These are phyloP conservation scores for Chrysoporthe austroafricana DNA, from an alignment of 2,329 filamentous ascomycete genomes.

Conservation along the genomic window DNA sequence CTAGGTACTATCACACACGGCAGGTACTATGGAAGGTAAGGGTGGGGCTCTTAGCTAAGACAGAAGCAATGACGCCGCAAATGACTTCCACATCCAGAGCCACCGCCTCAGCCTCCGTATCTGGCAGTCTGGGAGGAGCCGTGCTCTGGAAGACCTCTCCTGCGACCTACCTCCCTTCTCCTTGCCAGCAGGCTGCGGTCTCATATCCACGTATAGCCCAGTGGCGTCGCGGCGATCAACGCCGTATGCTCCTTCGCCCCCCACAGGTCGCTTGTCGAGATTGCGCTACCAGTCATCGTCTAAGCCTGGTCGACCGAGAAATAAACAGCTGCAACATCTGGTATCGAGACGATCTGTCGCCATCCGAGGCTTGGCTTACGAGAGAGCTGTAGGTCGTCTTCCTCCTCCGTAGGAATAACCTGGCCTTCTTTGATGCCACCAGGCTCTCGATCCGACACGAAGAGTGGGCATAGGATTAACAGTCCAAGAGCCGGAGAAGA, in stretches of 20 bases:
- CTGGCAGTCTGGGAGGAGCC: not conserved
- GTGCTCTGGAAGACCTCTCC: not conserved
- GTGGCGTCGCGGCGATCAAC: not conserved
- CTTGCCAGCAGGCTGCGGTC: not conserved
- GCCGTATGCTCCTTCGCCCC: not conserved
- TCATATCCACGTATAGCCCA: not conserved
- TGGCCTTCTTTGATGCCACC: not conserved
- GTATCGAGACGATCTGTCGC: not conserved
- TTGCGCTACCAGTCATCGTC: not conserved
- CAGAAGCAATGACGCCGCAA: not conserved
- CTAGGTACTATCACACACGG: not conserved
- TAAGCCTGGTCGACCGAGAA: not conserved
- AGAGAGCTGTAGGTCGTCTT: not conserved
- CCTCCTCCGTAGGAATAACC: no score
- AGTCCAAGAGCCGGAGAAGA: no score
- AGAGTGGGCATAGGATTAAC: not conserved
- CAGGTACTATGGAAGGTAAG: not conserved
- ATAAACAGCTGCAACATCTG: not conserved
- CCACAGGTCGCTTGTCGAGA: not conserved
- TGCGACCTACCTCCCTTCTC: not conserved
- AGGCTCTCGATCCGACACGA: not conserved
- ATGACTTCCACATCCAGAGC: not conserved
- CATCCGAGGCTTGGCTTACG: not conserved
- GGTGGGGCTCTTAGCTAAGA: not conserved
- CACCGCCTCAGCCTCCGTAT: not conserved